Base-by-base conservation (phyloP, 257 asterid genomes). In the Rhazya stricta region DNA sequence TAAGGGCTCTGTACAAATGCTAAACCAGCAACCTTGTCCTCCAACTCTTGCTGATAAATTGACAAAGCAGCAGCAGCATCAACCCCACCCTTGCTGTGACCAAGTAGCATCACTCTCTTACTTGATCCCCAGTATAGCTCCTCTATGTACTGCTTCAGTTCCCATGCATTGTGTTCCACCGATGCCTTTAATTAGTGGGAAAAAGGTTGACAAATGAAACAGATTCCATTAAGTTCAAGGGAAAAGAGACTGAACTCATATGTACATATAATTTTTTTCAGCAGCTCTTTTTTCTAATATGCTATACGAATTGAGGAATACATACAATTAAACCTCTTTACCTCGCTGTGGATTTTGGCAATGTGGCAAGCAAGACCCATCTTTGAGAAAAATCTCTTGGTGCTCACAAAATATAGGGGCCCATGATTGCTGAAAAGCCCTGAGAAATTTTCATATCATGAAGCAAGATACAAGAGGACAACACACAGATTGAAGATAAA, bases 1-100 rank as follows among this genome's bases (percentile, higher is more conserved):
- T 87, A 94, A 51, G 99, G 99, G 85, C 97, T 89, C 84, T 94
- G 99, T 74, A 92, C 93, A 16, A 92, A 79, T n/a, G 92, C 97
- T 81, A 94, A 84, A 37, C 98, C 98, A 18, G 93, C 97, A 73
- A 91, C 96, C 88, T 91, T 91, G 75, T 83, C 87, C 76, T 86
- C 81, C 77, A 91, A 80, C 62, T 89, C 97, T 70, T 76, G 69
- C 27, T 86, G 82, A 84, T 94, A 94, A 70, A 89, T 88, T 30
- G 97, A 91, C 83, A 94, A 80, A 70, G 99, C 97, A 67, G 99
- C 99, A 12, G 97, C 93, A 67, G 96, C 97, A 83, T 94, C 99
- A 46, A 94, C 92, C 71, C 99, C 99, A 27, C 97, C 97, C 76
- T 94, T 94, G 83, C 99, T 92, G 84, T 92, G 99, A 74, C 97